These are phyloP conservation scores for Ceratobasidium sp. DNA, from an alignment of 1,284 basidiomycete species.

Conservation along the genomic window DNA sequence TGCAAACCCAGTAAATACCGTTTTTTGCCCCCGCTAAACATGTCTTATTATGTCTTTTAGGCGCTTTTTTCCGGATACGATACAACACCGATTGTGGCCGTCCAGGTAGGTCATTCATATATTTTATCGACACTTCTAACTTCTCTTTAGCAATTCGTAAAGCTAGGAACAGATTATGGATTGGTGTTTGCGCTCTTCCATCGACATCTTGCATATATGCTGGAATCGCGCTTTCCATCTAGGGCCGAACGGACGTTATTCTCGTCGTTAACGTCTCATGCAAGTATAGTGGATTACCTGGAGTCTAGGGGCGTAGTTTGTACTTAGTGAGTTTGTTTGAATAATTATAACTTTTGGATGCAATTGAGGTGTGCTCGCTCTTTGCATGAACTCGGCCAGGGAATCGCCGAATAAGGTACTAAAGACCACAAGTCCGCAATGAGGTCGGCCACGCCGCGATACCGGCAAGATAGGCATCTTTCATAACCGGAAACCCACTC, in stretches of 20 bases:
- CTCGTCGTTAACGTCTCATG: conserved; percentile 64
- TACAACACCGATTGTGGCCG: conserved; percentile 64
- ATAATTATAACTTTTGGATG: not conserved
- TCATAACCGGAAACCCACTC: not conserved
- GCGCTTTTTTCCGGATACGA: conserved; percentile 68
- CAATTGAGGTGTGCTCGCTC: not conserved
- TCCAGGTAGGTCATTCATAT: conserved; percentile 56
- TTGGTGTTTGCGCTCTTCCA: conserved; percentile 66
- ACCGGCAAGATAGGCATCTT: conserved; percentile 20
- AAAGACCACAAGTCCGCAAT: not conserved
- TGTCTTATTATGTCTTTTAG: conserved; percentile 52
- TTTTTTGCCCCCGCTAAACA: not conserved
- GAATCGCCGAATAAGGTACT: not conserved
- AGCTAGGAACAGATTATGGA: conserved; percentile 63
- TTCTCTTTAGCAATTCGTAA: conserved; percentile 60
- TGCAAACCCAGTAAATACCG: conserved; percentile 67
- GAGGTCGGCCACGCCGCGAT: not conserved
- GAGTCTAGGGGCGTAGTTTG: conserved; percentile 58
- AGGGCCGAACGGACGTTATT: conserved; percentile 65
- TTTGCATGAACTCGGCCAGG: not conserved
- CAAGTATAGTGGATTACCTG: conserved; percentile 65
- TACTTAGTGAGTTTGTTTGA: conserved; percentile 14
- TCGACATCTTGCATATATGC: conserved; percentile 65
- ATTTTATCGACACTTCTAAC: not conserved
- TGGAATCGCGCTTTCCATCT: conserved; percentile 62